A percentile compares a stretch with the other conserved stretches of the same genome.
These are phyloP conservation scores for Friedmanniomyces simplex DNA, from an alignment of 495 filamentous ascomycete genomes.

Conservation along the genomic window DNA sequence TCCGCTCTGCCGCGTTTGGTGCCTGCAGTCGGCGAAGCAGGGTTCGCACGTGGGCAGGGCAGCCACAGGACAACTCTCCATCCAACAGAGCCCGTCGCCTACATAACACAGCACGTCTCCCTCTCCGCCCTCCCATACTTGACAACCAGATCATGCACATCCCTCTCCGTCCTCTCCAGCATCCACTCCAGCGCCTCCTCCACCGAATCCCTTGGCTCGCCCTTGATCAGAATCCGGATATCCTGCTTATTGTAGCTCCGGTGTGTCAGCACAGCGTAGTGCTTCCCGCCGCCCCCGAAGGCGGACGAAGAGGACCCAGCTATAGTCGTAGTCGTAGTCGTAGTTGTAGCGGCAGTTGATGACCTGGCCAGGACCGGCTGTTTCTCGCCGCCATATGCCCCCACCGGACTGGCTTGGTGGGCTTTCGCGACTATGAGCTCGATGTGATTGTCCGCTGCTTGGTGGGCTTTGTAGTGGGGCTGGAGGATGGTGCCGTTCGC, in stretches of 20 bases:
- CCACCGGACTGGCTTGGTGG: neutral
- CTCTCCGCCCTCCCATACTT: neutral
- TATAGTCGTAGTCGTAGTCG: neutral
- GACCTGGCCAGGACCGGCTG: too few species aligned
- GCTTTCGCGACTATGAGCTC: conserved; percentile 8
- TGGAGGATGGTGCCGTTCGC: conserved; percentile 5
- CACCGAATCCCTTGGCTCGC: conserved; percentile 8
- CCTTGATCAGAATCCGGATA: conserved; percentile 7
- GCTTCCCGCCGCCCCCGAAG: too few species aligned
- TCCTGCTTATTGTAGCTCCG: neutral
- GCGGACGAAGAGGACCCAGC: neutral
- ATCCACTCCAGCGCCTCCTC: conserved; percentile 15
- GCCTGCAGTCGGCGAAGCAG: too few species aligned
- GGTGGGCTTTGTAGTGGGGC: neutral
- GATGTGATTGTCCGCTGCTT: conserved; percentile 4
- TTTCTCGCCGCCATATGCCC: too few species aligned
- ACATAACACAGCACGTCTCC: neutral
- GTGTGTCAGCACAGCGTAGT: conserved; percentile 6
- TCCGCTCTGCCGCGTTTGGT: too few species aligned
- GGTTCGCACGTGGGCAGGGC: too few species aligned
- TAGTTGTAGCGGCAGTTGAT: too few species aligned
- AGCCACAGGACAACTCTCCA: too few species aligned
- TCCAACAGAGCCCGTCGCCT: too few species aligned
- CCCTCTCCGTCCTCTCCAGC: conserved; percentile 8
- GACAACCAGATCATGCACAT: neutral